Conservation (phyloP, 2,329 filamentous ascomycete genomes). For the Fusarium phyllophilum region DNA sequence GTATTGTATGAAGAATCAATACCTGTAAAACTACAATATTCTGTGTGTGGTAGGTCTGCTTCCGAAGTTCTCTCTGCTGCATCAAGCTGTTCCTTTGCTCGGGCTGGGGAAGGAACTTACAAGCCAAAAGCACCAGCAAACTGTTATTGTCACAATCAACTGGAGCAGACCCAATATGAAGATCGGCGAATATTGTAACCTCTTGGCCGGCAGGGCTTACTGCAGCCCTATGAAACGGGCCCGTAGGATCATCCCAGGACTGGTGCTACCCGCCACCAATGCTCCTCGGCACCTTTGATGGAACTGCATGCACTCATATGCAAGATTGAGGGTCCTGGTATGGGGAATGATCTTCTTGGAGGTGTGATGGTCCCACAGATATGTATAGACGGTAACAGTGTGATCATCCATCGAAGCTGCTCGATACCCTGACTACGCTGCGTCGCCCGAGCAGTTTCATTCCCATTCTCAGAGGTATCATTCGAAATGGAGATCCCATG, state of each 20-base stretch:
- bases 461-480: accelerated
- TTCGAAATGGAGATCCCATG: accelerated
- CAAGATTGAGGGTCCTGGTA: background rate
- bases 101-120: background rate
- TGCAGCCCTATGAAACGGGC: background rate
- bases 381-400: background rate
- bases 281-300: background rate
- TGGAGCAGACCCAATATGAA: background rate
- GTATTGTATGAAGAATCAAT: background rate
- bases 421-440: background rate
- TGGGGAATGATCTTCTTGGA: too few species aligned
- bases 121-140: background rate
- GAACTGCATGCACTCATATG: background rate
- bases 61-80: too few species aligned
- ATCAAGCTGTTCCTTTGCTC: too few species aligned
- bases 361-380: background rate
- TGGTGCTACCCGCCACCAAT: background rate
- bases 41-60: background rate
- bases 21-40: too few species aligned
- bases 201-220: background rate
- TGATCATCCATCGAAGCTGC: background rate
- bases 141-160: background rate
- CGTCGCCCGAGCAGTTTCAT: background rate
- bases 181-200: too few species aligned
- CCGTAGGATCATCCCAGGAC: background rate